phyloP scores from a whole-genome alignment of 768 basidiomycete species.

The Piloderma croceum region DNA sequence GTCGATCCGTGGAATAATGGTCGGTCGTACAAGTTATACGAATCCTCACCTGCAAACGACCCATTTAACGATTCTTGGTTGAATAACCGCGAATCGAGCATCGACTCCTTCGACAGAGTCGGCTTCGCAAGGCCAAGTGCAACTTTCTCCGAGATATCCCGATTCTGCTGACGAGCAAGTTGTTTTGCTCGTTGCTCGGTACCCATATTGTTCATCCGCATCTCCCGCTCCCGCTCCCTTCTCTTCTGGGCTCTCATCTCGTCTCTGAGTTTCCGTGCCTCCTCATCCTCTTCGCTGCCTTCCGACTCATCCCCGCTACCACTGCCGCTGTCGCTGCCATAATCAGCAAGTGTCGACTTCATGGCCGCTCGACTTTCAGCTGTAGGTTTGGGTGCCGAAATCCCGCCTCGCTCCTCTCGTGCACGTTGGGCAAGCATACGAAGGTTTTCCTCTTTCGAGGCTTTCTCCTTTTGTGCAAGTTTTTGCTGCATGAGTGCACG shows the following conservation, averaged over 20 bases:
- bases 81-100: slow-evolving; percentile 96
- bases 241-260: slow-evolving; percentile 88
- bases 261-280: slow-evolving; percentile 81
- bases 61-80: slow-evolving; percentile 86
- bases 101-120: slow-evolving; percentile 90
- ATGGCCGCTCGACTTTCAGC: slow-evolving; percentile 65
- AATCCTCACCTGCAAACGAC: slow-evolving; percentile 85
- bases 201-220: slow-evolving; percentile 99
- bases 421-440: slow-evolving; percentile 92
- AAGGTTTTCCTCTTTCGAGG: slow-evolving; percentile 91
- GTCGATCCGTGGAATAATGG: slow-evolving; percentile 95
- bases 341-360: slow-evolving; percentile 73
- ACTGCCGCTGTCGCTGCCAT: slow-evolving; percentile 66
- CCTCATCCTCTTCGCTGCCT: slow-evolving; percentile 70
- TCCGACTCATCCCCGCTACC: slow-evolving; percentile 52
- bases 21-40: slow-evolving; percentile 91
- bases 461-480: slow-evolving; percentile 97
- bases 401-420: slow-evolving; percentile 86
- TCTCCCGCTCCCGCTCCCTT: slow-evolving; percentile 90
- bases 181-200: slow-evolving; percentile 93
- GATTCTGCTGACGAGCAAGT: slow-evolving; percentile 93
- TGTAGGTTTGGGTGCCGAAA: slow-evolving; percentile 58
- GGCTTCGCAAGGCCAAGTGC: slow-evolving; percentile 97
- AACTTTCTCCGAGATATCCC: slow-evolving; percentile 98
- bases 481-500: slow-evolving; percentile 97